Evolutionary conservation across 2,329 filamentous ascomycete genomes (phyloP), one percentile per base, ranked within the genome.

Genomic region (Ophiostoma australiae): DNA sequence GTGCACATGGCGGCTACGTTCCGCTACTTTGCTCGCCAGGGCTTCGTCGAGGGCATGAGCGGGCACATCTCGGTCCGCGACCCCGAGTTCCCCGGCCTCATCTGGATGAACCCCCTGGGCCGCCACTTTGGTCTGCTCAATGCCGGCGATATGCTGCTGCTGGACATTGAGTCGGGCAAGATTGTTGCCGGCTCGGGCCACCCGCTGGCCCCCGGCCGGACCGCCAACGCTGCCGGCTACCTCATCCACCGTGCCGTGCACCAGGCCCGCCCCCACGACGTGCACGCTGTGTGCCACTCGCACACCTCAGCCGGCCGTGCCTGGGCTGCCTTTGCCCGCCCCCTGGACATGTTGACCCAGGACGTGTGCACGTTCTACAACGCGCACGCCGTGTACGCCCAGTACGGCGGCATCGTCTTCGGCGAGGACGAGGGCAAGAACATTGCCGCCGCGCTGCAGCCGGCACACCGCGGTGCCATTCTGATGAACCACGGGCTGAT

Each of bases 31-130:
- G 83, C 87, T 0, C 82, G 85, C 61, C 84, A 87, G 75, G 86
- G 85, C 68, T 88, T 84, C 77, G 85, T 83, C 0, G 87, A 89
- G 77, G 87, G 88, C 72, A 87, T 89, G 79, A 81, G 81, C 5
- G 87, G 88, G 0, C 87, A 90, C 77, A 89, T 90, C 72, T 82
- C 80, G 10, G 84, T 89, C 0, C 82, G 87, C 20, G 87, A 89
- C 74, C 87, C 87, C 0, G 85, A 87, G 75, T 78, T 83, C 72
- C 77, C 80, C 0, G 80, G 86, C 73, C 81, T 81, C 1, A 88
- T 89, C 77, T 89, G 87, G 87, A 88, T 86, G 69, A 89, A 89
- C 75, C 86, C 86, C 0, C 80, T 89, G 0, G 85, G 83, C 11
- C 80, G 80, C 58, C 86, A 89, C 76, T 89, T 89, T 75, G 86